phyloP scores from a whole-genome alignment of 768 basidiomycete species.

The Suillus alpinus region DNA sequence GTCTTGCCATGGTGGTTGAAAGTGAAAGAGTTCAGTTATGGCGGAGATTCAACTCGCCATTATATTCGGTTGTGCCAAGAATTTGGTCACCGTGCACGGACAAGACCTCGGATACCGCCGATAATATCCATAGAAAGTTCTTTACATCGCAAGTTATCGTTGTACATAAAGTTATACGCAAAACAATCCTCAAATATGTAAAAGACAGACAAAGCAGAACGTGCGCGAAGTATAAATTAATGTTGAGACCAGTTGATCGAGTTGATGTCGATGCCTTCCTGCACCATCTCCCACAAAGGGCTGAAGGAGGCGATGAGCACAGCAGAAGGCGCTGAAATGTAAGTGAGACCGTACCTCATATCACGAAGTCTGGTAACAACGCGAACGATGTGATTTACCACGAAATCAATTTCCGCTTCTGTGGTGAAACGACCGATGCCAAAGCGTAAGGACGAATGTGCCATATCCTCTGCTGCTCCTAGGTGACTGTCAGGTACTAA shows the following conservation, averaged over 20 bases:
- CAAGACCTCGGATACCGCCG: conserved; percentile 19
- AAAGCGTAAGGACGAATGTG: conserved; percentile 95
- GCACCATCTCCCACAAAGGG: conserved; percentile 99
- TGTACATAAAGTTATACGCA: conserved; percentile 7
- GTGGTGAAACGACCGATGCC: conserved; percentile 98
- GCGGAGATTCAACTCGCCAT: conserved; percentile 30
- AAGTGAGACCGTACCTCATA: conserved; percentile 64
- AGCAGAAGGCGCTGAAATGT: conserved; percentile 8
- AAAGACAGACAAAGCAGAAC: neutral
- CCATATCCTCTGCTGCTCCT: conserved; percentile 98
- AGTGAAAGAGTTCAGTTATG: conserved; percentile 25
- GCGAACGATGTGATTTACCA: conserved; percentile 79
- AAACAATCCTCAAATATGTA: neutral
- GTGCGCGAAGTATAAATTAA: conserved; percentile 23
- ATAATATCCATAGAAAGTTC: neutral
- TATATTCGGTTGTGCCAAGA: conserved; percentile 15
- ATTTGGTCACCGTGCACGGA: conserved; percentile 27
- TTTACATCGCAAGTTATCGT: neutral
- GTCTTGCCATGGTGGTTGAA: conserved; percentile 64
- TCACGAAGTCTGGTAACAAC: conserved; percentile 89
- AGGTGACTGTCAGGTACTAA: conserved; percentile 3
- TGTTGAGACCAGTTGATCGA: conserved; percentile 90
- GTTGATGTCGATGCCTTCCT: conserved; percentile 96
- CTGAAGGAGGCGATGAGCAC: conserved; percentile 34
- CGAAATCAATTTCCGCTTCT: conserved; percentile 94